Evolutionary conservation across 202 grass and related monocot genomes (phyloP).

Genomic region (Sporobolus alterniflorus): DNA sequence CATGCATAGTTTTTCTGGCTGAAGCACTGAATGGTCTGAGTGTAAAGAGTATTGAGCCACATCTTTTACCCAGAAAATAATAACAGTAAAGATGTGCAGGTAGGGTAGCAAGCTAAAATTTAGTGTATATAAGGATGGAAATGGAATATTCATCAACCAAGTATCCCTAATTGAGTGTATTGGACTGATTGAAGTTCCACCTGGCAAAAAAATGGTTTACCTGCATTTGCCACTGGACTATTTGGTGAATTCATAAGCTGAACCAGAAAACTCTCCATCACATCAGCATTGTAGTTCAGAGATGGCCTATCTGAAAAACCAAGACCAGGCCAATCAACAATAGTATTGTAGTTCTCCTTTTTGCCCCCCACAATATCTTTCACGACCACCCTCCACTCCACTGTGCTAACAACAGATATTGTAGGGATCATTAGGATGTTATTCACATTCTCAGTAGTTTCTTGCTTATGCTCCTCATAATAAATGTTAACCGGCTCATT

Average conservation of each 20-base stretch:
- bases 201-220: constrained; percentile 45
- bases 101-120: neutral
- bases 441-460: constrained; percentile 57
- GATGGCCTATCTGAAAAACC: constrained; percentile 95
- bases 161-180: neutral
- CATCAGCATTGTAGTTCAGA: constrained; percentile 88
- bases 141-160: constrained; percentile 4
- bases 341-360: constrained; percentile 78
- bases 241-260: constrained; percentile 76
- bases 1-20: constrained; percentile 8
- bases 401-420: constrained; percentile 95
- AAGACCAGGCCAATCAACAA: constrained; percentile 97
- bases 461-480: constrained; percentile 72
- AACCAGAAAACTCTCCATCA: constrained; percentile 93
- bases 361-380: constrained; percentile 68
- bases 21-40: neutral
- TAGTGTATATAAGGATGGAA: neutral
- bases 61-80: neutral
- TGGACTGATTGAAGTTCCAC: neutral
- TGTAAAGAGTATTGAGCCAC: too few relatives aligned
- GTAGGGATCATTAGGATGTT: constrained; percentile 96
- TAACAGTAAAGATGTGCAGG: constrained; percentile 16
- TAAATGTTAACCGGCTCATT: constrained; percentile 69
- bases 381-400: constrained; percentile 83
- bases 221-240: constrained; percentile 73